Percentiles rank a stretch among this genome's conserved stretches.
Evolutionary conservation across 2,329 filamentous ascomycete genomes (phyloP).

Genomic region (Fusarium sambucinum): DNA sequence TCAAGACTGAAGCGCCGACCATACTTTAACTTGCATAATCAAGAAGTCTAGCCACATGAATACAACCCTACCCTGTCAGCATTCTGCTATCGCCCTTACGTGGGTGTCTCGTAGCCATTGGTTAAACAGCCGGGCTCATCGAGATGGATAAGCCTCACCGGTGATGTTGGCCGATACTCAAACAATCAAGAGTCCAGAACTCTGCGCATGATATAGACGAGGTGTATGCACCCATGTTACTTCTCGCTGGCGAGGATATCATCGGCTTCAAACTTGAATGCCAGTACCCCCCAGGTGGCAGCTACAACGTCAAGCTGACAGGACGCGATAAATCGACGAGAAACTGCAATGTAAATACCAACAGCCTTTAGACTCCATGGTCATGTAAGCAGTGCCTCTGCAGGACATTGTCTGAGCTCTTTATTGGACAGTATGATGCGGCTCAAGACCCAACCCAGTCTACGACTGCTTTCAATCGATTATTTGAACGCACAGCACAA

Average conservation of each 20-base stretch:
- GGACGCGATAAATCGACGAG: not conserved
- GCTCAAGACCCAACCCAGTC: not conserved
- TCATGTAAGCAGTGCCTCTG: not conserved
- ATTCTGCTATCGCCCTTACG: constrained; percentile 6
- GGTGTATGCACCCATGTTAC: constrained; percentile 1
- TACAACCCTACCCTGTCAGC: constrained; percentile 30
- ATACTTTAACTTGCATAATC: constrained; percentile 33
- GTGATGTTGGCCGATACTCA: constrained; percentile 22
- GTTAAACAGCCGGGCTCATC: constrained; percentile 18
- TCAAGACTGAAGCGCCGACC: constrained; percentile 17
- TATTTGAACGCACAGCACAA: not conserved
- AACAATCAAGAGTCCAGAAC: constrained; percentile 22
- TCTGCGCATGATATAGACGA: constrained; percentile 7
- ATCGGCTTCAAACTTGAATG: constrained; percentile 19
- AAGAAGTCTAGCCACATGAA: constrained; percentile 27
- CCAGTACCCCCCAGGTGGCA: not conserved
- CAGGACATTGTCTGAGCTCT: not conserved
- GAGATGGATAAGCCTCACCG: constrained; percentile 26
- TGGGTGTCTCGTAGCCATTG: constrained; percentile 26
- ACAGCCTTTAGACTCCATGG: not conserved
- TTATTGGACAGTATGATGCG: not conserved
- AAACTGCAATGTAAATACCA: not conserved
- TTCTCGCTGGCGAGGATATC: constrained; percentile 18
- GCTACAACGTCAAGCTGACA: constrained; percentile 12
- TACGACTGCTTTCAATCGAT: not conserved